phyloP scores from a whole-genome alignment of 176 grass and related monocot genomes.

The barley (Hordeum vulgare) region DNA sequence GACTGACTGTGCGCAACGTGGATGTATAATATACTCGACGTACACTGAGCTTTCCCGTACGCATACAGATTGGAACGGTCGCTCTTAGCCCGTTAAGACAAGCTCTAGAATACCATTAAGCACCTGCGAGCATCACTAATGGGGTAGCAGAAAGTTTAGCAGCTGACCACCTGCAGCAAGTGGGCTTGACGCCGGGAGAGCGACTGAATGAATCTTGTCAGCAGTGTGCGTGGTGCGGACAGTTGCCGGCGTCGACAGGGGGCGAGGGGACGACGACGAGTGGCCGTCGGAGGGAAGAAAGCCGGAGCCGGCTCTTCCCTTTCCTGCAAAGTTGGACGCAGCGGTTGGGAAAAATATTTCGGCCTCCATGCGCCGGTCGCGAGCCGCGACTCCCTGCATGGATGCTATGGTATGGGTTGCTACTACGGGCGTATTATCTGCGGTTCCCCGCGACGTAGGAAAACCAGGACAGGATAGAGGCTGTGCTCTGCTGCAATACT shows the following conservation, averaged over 20 bases:
- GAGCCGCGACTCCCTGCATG: conserved; percentile 17
- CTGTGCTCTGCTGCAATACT: neutral
- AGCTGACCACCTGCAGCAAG: conserved; percentile 10
- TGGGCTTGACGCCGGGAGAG: neutral
- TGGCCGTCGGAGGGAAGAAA: neutral
- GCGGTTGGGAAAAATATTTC: conserved; percentile 50
- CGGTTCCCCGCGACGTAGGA: conserved; percentile 2
- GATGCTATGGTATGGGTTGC: neutral
- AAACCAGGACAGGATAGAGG: neutral
- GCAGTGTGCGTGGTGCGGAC: neutral
- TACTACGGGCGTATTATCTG: neutral
- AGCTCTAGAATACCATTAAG: neutral
- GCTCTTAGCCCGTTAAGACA: neutral
- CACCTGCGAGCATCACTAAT: too few relatives aligned
- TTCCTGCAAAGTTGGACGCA: conserved; percentile 44
- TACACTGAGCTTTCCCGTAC: neutral
- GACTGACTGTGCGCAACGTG: neutral
- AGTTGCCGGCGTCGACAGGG: neutral
- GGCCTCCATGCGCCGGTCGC: neutral
- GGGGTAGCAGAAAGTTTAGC: neutral
- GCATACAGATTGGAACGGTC: neutral
- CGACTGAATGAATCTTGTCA: neutral
- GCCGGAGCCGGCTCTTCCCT: neutral
- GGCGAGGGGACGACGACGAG: conserved; percentile 10
- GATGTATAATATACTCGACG: neutral